Evolutionary conservation across 2,329 filamentous ascomycete genomes (phyloP).

Genomic region (Boeremia lycopersici): DNA sequence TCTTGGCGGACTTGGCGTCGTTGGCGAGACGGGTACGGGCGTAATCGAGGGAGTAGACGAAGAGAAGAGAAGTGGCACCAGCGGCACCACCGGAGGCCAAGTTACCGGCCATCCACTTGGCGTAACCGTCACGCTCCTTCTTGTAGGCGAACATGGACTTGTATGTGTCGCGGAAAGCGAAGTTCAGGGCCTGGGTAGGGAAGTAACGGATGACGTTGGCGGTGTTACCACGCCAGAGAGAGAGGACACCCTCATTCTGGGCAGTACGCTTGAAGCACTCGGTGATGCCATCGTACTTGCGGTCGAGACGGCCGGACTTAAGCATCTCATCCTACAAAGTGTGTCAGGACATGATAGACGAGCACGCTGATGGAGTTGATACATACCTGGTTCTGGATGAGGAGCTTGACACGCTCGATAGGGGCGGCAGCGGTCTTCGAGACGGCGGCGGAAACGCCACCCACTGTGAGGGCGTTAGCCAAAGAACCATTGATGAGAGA

Average conservation of each 20-base stretch:
- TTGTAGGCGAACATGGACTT: constrained; percentile 99
- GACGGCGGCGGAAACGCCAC: constrained; percentile 99
- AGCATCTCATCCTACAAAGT: constrained; percentile 94
- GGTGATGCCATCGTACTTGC: constrained; percentile 89
- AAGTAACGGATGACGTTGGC: constrained; percentile 99
- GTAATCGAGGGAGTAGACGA: constrained; percentile 99
- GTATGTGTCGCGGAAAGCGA: constrained; percentile 99
- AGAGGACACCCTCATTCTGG: constrained; percentile 88
- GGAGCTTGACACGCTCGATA: constrained; percentile 99
- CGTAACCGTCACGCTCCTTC: constrained; percentile 99
- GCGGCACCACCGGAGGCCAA: constrained; percentile 99
- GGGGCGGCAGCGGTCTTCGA: constrained; percentile 99
- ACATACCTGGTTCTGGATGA: constrained; percentile 99
- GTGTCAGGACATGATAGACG: constrained; percentile 25
- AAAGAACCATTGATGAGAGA: constrained; percentile 16
- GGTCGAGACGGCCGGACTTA: constrained; percentile 96
- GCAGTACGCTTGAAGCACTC: constrained; percentile 97
- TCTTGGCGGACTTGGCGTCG: constrained; percentile 98
- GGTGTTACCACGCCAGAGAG: constrained; percentile 99
- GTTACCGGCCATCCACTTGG: constrained; percentile 99
- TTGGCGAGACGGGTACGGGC: constrained; percentile 99
- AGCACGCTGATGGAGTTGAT: constrained; percentile 32
- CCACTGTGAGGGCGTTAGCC: constrained; percentile 72
- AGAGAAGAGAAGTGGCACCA: constrained; percentile 99
- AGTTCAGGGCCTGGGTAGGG: constrained; percentile 99